Percentiles rank a stretch among this genome's conserved stretches.
Conservation (phyloP, 139 green algal genomes). For the Asterochloris sp. region DNA sequence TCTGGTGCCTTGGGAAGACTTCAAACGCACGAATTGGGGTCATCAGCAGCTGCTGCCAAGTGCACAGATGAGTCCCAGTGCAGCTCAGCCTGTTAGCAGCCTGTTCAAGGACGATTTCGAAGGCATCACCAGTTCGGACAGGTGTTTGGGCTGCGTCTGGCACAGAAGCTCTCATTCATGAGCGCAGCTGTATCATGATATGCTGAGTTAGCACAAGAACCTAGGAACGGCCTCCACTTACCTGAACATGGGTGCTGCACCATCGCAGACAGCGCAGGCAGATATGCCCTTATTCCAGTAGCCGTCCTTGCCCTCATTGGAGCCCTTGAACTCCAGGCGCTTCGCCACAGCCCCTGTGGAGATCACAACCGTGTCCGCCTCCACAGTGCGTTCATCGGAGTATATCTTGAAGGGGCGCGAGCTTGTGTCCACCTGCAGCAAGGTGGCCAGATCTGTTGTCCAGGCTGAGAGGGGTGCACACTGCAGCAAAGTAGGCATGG, state of each 20-base stretch:
- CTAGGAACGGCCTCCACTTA: neutral
- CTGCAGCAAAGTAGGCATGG: no score
- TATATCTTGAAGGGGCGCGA: constrained; percentile 53
- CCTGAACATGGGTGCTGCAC: constrained; percentile 87
- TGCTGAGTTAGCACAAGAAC: constrained; percentile 69
- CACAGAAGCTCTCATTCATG: neutral
- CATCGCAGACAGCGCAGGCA: constrained; percentile 97
- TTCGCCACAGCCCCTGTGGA: constrained; percentile 90
- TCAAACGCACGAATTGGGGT: no score
- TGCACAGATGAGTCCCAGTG: no score
- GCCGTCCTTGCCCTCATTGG: constrained; percentile 57
- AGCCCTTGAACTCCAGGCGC: constrained; percentile 76
- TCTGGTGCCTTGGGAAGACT: no score
- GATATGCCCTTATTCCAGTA: constrained; percentile 96
- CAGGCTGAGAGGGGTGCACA: no score
- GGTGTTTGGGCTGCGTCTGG: no score
- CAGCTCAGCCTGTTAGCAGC: no score
- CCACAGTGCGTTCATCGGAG: constrained; percentile 51
- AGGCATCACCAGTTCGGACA: neutral
- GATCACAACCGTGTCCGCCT: constrained; percentile 87
- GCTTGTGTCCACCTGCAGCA: constrained; percentile 63
- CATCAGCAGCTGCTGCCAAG: no score
- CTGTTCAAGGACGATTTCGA: no score
- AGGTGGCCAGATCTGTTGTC: no score
- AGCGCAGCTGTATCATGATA: neutral